These are phyloP conservation scores for Chalara sp. DNA, from an alignment of 2,329 filamentous ascomycete species.

Conservation along the genomic window DNA sequence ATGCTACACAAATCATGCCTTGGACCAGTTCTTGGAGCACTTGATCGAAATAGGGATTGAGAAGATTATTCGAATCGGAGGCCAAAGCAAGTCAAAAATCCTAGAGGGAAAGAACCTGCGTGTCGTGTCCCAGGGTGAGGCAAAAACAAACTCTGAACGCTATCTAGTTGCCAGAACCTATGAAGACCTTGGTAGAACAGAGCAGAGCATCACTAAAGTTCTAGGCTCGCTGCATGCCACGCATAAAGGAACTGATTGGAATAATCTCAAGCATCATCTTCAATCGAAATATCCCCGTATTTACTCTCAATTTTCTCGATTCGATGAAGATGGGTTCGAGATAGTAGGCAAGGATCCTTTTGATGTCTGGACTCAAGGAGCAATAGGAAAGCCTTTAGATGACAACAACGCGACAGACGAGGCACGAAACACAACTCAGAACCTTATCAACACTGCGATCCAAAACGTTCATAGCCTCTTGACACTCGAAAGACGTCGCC, in stretches of 20 bases:
- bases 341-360: conserved; percentile 13
- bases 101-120: conserved; percentile 19
- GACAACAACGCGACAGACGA: background rate
- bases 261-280: conserved; percentile 9
- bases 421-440: background rate
- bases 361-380: conserved; percentile 9
- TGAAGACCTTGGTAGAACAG: conserved; percentile 5
- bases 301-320: conserved; percentile 10
- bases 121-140: conserved; percentile 10
- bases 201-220: conserved; percentile 1
- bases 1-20: conserved; percentile 25
- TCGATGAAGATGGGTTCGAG: conserved; percentile 15
- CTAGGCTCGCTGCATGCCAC: conserved; percentile 6
- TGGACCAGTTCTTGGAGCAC: conserved; percentile 41
- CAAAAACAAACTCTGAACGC: conserved; percentile 10
- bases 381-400: background rate
- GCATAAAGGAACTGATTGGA: conserved; percentile 7
- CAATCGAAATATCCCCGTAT: conserved; percentile 9
- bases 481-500: conserved; percentile 2
- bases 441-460: conserved; percentile 4
- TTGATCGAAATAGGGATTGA: conserved; percentile 33
- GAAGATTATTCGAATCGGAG: conserved; percentile 43
- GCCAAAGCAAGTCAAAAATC: conserved; percentile 15
- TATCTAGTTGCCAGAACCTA: conserved; percentile 8
- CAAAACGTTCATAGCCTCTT: conserved; percentile 6